Percentiles rank a stretch among this genome's conserved stretches.
phyloP scores from a whole-genome alignment of 2,329 filamentous ascomycete genomes.

The Cladosporium colombiae region DNA sequence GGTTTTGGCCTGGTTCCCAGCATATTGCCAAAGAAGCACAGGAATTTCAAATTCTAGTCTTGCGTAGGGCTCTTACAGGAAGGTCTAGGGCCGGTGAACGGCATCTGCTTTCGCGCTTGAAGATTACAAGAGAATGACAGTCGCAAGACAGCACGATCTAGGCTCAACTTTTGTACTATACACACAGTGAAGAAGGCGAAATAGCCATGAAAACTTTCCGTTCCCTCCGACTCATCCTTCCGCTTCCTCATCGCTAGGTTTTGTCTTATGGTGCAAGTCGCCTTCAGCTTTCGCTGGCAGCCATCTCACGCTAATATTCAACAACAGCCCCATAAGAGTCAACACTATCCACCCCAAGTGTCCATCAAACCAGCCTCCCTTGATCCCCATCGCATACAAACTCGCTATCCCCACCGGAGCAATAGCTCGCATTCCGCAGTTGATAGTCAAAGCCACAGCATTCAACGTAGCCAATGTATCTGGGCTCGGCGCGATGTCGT shows the following conservation, averaged over 20 bases:
- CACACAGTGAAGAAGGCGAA: background rate
- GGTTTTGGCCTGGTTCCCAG: background rate
- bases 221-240: background rate
- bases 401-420: conserved; percentile 66
- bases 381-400: conserved; percentile 67
- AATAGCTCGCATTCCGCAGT: conserved; percentile 64
- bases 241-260: conserved; percentile 17
- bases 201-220: background rate
- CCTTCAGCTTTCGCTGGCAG: conserved; percentile 40
- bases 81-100: background rate
- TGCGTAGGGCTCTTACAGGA: background rate
- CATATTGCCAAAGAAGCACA: background rate
- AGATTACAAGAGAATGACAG: background rate
- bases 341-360: conserved; percentile 67
- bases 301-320: conserved; percentile 39
- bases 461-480: conserved; percentile 70
- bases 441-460: conserved; percentile 63
- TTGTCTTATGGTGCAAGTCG: conserved; percentile 22
- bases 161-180: background rate
- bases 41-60: background rate
- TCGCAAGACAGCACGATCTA: background rate
- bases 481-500: conserved; percentile 69
- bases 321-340: conserved; percentile 40
- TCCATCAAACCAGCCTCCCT: conserved; percentile 61
- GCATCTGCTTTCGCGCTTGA: background rate